Evolutionary conservation across 129 eudicot genomes (phyloP), one percentile per base, ranked within the genome.

Genomic region (Solidago caesia): DNA sequence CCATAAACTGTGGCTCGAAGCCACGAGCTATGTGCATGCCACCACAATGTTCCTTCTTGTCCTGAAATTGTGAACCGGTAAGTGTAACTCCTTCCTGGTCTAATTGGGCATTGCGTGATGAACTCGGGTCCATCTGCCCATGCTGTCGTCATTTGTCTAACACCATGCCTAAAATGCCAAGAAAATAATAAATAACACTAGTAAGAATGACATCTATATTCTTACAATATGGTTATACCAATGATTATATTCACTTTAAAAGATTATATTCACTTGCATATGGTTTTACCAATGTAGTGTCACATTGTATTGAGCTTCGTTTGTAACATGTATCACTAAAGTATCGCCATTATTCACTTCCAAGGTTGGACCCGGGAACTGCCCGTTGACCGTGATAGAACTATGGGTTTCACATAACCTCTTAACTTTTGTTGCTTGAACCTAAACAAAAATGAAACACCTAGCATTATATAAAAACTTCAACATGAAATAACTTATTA

Each of bases 21-120:
- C 96, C 96, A 93, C n/a, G 98, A 92, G 79, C 97, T 92, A 76
- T 92, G 97, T 9, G 96, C 97, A 61, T 93, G 96, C 98, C 98
- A 93, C 98, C 98, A 92, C 0, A 92, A 78, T 11, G 97, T 93
- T 42, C 98, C 98, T 85, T 89, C 96, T 73, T 93, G 96, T 43
- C 96, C 96, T 62, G 81, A 81, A 70, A 92, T 90, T 14, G 84
- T 89, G 53, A 89, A 92, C 44, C 90, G 71, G 67, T 93, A 93
- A 1, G 96, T 93, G 88, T 93, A 93, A 74, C 92, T 93, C 33
- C 78, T 85, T 68, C 98, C 98, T 49, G 98, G 98, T 74, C 90
- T 85, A 72, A 93, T 93, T 1, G 98, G 98, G 80, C 98, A 93
- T 8, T 93, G 98, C 25, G 98, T 93, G 56, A 93, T 82, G 58